phyloP scores from a whole-genome alignment of 495 filamentous ascomycete species.

The Aspergillus egyptiacus region DNA sequence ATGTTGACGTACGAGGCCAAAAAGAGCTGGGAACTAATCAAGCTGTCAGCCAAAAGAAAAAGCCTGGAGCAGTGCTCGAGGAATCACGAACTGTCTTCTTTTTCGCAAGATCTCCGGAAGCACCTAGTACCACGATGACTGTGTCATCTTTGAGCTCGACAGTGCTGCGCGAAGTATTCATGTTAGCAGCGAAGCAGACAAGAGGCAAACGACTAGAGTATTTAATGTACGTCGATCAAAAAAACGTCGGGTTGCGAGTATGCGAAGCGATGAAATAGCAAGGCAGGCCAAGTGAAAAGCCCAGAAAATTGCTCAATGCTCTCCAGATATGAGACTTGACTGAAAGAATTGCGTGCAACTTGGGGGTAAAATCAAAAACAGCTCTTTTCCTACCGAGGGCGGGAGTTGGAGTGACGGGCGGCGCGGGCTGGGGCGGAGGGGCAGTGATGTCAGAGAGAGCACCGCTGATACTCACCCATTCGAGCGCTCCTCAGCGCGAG shows the following conservation, averaged over 20 bases:
- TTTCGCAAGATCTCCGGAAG: conserved; percentile 96
- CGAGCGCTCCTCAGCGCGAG: conserved; percentile 53
- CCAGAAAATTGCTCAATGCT: background rate
- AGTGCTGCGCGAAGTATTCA: conserved; percentile 46
- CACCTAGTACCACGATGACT: conserved; percentile 92
- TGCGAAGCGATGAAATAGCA: background rate
- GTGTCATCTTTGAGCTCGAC: conserved; percentile 98
- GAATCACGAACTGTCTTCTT: conserved; percentile 85
- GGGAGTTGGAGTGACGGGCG: conserved; percentile 17
- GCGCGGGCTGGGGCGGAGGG: conserved; percentile 26
- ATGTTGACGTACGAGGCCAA: conserved; percentile 76
- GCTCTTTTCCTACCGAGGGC: conserved; percentile 9
- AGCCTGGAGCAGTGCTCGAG: background rate
- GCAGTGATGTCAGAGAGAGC: conserved; percentile 43
- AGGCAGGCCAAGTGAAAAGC: background rate
- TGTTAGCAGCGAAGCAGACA: conserved; percentile 21
- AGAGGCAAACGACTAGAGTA: conserved; percentile 5
- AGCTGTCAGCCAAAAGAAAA: conserved; percentile 22
- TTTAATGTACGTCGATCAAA: conserved; percentile 9
- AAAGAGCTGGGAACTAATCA: conserved; percentile 87
- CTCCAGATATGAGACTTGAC: background rate
- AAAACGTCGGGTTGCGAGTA: background rate
- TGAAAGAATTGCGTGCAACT: background rate
- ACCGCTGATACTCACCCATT: conserved; percentile 55
- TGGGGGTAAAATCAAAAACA: background rate